Percentiles rank a stretch among this genome's conserved stretches.
Evolutionary conservation across 345 rosid species (phyloP).

Genomic region (Aquilaria malaccensis): DNA sequence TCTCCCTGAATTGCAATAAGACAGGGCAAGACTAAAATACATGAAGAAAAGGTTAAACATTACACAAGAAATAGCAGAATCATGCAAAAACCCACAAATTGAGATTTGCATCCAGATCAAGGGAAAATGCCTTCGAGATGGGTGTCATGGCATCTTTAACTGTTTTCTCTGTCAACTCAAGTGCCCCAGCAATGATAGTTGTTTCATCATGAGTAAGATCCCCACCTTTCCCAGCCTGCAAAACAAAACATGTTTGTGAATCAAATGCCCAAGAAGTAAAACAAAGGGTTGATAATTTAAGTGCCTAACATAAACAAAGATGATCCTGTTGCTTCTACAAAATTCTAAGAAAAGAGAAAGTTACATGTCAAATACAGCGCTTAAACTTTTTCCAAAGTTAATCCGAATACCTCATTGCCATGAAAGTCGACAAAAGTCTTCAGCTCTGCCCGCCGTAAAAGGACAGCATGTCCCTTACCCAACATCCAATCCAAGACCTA

Average conservation of each 20-base stretch:
- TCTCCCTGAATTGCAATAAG: slow-evolving; percentile 47
- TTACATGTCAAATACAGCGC: background rate
- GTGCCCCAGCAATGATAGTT: slow-evolving; percentile 92
- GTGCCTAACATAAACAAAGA: slow-evolving; percentile 5
- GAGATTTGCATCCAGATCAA: slow-evolving; percentile 93
- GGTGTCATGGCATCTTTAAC: slow-evolving; percentile 96
- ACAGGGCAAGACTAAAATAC: slow-evolving; percentile 9
- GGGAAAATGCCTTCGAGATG: slow-evolving; percentile 92
- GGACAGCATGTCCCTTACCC: slow-evolving; percentile 91
- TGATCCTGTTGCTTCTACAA: slow-evolving; percentile 9
- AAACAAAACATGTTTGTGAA: slow-evolving; percentile 9
- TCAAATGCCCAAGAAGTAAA: slow-evolving; percentile 9
- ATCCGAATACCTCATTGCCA: slow-evolving; percentile 67
- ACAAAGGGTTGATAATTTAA: background rate
- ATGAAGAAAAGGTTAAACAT: slow-evolving; percentile 7
- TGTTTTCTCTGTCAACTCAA: slow-evolving; percentile 85
- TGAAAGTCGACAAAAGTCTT: slow-evolving; percentile 87
- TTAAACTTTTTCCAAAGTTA: slow-evolving; percentile 1
- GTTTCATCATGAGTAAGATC: slow-evolving; percentile 92
- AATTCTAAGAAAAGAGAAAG: slow-evolving; percentile 5
- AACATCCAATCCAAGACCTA: slow-evolving; percentile 97
- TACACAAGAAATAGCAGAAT: slow-evolving; percentile 15
- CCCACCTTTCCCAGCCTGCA: slow-evolving; percentile 96
- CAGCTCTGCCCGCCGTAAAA: slow-evolving; percentile 88
- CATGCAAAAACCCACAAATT: slow-evolving; percentile 67